Conservation (phyloP, 805 yeast species). For the Candida gorgasii region DNA sequence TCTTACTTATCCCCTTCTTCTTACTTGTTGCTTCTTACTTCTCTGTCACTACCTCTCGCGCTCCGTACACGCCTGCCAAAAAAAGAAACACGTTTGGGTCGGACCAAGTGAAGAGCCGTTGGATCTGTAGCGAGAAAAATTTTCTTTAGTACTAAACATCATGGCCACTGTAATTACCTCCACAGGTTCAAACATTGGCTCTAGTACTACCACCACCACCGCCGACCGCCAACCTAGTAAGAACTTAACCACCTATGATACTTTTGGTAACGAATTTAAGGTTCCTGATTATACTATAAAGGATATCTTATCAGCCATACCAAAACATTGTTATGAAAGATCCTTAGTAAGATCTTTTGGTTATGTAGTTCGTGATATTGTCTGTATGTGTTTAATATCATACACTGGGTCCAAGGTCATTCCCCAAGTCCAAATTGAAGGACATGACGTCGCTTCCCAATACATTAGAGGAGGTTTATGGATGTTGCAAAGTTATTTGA, state of each 20-base stretch:
- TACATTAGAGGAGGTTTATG: slow-evolving; percentile 33
- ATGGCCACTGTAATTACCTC: slow-evolving; percentile 3
- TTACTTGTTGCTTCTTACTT: too few relatives aligned
- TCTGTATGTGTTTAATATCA: slow-evolving; percentile 44
- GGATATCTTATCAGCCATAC: slow-evolving; percentile 58
- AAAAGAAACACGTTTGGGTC: background rate
- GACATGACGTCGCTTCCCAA: slow-evolving; percentile 14
- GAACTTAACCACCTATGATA: slow-evolving; percentile 41
- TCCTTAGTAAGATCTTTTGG: slow-evolving; percentile 48
- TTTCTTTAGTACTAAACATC: background rate
- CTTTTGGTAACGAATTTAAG: slow-evolving; percentile 53
- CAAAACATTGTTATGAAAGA: slow-evolving; percentile 62
- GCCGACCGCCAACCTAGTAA: background rate
- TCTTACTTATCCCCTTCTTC: too few relatives aligned
- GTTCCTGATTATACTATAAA: slow-evolving; percentile 65
- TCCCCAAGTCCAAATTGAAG: slow-evolving; percentile 36
- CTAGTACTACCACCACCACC: slow-evolving; percentile 3
- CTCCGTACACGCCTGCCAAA: too few relatives aligned
- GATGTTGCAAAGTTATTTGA: slow-evolving; percentile 52
- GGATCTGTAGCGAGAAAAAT: slow-evolving; percentile 1
- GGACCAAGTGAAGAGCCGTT: slow-evolving; percentile 1
- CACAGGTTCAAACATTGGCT: background rate
- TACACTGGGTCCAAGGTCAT: slow-evolving; percentile 43
- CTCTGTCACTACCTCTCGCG: too few relatives aligned
- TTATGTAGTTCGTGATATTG: slow-evolving; percentile 55